Evolutionary conservation across 1,284 basidiomycete species (phyloP), one percentile per base, ranked within the genome.

Genomic region (Ceratobasidium sp.): DNA sequence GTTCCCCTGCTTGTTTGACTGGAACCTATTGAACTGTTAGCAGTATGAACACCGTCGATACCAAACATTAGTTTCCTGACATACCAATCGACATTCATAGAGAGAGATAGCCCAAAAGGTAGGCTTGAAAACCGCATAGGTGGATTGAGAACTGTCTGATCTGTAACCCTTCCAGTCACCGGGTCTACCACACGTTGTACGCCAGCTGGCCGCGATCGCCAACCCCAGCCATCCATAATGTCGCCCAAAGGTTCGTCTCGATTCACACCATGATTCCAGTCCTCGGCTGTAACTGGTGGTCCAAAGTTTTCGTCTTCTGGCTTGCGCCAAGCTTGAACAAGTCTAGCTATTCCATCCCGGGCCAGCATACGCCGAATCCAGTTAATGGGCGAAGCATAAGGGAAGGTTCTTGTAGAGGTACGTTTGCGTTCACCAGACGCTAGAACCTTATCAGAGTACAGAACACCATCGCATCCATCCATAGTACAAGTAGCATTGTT

Each of bases 11-110:
- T 67, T 67, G 18, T 13, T 54, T 5, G 64, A 11, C 16, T 67
- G 49, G 41, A 67, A 67, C 49, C 64, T 67, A 21, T 7, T n/a
- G n/a, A n/a, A n/a, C n/a, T n/a, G n/a, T n/a, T 38, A 55, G 43
- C 7, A 26, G 28, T 2, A 38, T 14, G 3, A 26, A 41, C 7
- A 50, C 23, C 30, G 35, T 14, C 21, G 2, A 35, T 5, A 58
- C 14, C 5, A 61, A 13, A 21, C 3, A 21, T 23, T 32, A 6
- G 23, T 28, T 4, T 14, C 9, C 21, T 5, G 7, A 26, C 43
- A 13, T 14, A 50, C 62, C 62, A 49, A 32, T 64, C 62, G 1
- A 30, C 32, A 23, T 64, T 64, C 28, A 64, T 7, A 4, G 47
- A 49, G 1, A 64, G 21, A 4, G 47, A 64, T 47, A 64, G 18